phyloP scores from a whole-genome alignment of 495 filamentous ascomycete genomes.

The Neurospora africana region DNA sequence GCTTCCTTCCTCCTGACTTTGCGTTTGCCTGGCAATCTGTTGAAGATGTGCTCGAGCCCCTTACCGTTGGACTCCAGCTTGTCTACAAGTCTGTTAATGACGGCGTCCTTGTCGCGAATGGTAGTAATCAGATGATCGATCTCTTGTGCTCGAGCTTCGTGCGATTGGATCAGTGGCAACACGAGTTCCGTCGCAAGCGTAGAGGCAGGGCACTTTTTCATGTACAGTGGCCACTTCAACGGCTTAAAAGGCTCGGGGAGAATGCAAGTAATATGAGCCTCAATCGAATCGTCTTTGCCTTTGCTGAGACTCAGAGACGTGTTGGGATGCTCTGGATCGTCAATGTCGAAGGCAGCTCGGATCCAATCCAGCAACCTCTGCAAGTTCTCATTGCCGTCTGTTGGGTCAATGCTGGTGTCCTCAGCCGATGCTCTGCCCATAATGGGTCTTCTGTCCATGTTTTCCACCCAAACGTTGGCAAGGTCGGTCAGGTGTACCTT shows the following conservation, averaged over 20 bases:
- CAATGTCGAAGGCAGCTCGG: conserved; percentile 43
- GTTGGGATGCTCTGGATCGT: conserved; percentile 24
- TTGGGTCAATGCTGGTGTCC: conserved; percentile 75
- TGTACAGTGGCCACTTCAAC: conserved; percentile 55
- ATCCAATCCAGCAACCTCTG: conserved; percentile 63
- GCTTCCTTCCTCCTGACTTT: conserved; percentile 33
- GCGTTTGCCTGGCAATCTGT: conserved; percentile 45
- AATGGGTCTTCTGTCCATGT: conserved; percentile 51
- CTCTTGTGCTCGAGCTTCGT: conserved; percentile 39
- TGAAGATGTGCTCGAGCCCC: conserved; percentile 62
- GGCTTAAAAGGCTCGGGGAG: conserved; percentile 59
- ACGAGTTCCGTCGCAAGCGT: conserved; percentile 51
- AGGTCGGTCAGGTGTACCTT: conserved; percentile 73
- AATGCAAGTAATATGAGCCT: conserved; percentile 46
- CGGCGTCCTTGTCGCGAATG: conserved; percentile 66
- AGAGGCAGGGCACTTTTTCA: conserved; percentile 45
- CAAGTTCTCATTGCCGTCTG: conserved; percentile 62
- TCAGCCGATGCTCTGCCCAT: conserved; percentile 52
- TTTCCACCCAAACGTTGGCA: conserved; percentile 74
- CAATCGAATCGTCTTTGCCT: conserved; percentile 32
- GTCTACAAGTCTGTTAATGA: conserved; percentile 65
- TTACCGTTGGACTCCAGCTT: conserved; percentile 61
- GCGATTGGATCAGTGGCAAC: conserved; percentile 56
- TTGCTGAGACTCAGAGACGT: conserved; percentile 27
- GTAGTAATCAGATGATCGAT: conserved; percentile 44